A percentile compares a stretch with the other conserved stretches of the same genome.
Evolutionary conservation across 257 asterid species (phyloP).

Genomic region (Solanum appendiculatum): DNA sequence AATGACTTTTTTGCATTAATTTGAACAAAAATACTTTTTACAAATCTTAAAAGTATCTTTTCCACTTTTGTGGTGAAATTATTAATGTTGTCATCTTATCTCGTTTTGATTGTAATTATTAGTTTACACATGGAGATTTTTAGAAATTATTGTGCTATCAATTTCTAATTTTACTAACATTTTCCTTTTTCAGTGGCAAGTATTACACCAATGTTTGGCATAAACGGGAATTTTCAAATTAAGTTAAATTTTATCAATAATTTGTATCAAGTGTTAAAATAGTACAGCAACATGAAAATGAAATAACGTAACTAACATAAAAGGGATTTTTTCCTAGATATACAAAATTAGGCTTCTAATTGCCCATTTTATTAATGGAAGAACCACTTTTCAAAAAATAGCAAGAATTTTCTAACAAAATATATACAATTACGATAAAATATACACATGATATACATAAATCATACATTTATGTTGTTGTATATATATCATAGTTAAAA

Average conservation of each 20-base stretch:
- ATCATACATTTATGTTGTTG: too few relatives aligned
- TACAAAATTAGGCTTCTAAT: not conserved
- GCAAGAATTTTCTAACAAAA: too few relatives aligned
- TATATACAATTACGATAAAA: too few relatives aligned
- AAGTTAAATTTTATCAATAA: not conserved
- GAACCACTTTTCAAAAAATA: not conserved
- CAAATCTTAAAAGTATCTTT: not conserved
- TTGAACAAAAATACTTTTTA: not conserved
- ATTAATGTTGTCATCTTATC: not conserved
- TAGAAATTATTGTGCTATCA: not conserved
- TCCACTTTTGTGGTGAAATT: not conserved
- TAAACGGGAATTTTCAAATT: too few relatives aligned
- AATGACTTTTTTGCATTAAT: not conserved
- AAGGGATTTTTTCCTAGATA: too few relatives aligned
- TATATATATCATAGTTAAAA: too few relatives aligned
- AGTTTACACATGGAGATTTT: not conserved
- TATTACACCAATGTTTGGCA: not conserved
- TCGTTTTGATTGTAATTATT: not conserved
- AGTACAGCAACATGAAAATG: not conserved
- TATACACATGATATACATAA: too few relatives aligned
- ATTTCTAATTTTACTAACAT: not conserved
- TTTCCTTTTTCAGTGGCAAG: not conserved
- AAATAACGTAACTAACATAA: too few relatives aligned
- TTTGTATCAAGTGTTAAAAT: not conserved
- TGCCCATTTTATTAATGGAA: not conserved